Evolutionary conservation across 176 grass and related monocot genomes (phyloP).

Genomic region (Aegilops tauschii): DNA sequence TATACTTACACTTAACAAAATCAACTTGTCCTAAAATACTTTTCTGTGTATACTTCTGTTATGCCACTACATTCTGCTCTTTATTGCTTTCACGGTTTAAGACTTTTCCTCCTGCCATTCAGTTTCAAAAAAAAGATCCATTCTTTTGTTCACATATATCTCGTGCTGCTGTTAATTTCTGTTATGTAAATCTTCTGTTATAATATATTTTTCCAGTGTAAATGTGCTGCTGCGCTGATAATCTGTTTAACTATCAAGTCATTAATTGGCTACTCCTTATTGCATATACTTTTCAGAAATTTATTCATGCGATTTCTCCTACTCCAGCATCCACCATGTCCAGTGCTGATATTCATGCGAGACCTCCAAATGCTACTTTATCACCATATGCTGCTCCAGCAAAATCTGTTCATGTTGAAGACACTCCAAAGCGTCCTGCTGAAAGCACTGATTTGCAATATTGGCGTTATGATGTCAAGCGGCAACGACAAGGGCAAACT

Average conservation of each 20-base stretch:
- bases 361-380: conserved; percentile 69
- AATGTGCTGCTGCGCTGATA: neutral
- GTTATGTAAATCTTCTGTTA: conserved; percentile 3
- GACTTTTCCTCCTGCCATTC: neutral
- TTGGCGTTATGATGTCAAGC: conserved; percentile 95
- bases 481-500: conserved; percentile 60
- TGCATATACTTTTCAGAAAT: conserved; percentile 65
- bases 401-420: conserved; percentile 48
- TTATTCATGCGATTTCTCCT: conserved; percentile 99
- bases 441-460: conserved; percentile 56
- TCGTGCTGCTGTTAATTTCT: neutral
- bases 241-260: neutral
- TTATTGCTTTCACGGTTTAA: neutral
- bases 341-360: conserved; percentile 59
- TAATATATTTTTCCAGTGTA: conserved; percentile 1
- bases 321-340: conserved; percentile 91
- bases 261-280: conserved; percentile 40
- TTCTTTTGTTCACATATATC: conserved; percentile 2
- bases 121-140: neutral
- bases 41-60: conserved; percentile 20
- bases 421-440: conserved; percentile 57
- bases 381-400: conserved; percentile 62
- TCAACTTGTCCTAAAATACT: neutral
- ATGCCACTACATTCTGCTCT: neutral
- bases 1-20: conserved; percentile 13